Percentiles rank a stretch among this genome's conserved stretches.
Conservation (phyloP, 2,329 filamentous ascomycete genomes). For the Aspergillus sp. region DNA sequence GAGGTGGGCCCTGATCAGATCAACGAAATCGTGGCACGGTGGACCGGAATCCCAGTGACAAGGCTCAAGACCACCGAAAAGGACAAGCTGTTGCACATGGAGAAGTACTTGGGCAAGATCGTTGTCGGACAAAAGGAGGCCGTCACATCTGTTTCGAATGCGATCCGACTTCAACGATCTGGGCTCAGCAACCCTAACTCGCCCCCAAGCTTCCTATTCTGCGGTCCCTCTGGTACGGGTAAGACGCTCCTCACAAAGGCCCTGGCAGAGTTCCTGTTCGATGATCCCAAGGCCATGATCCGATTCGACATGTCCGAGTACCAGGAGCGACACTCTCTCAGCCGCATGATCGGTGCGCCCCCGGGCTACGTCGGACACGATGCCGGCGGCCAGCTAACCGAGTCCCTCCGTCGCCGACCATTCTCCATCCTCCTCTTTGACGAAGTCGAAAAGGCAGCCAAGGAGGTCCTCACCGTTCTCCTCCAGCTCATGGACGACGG, state of each 20-base stretch:
- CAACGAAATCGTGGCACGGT: slow-evolving; percentile 95
- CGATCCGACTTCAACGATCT: slow-evolving; percentile 92
- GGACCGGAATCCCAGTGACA: slow-evolving; percentile 98
- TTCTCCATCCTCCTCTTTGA: slow-evolving; percentile 99
- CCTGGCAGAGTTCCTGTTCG: slow-evolving; percentile 95
- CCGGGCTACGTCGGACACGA: slow-evolving; percentile 98
- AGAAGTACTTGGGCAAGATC: slow-evolving; percentile 78
- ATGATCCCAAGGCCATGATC: slow-evolving; percentile 96
- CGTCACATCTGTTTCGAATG: slow-evolving; percentile 89
- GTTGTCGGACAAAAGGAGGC: slow-evolving; percentile 96
- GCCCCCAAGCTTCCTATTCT: slow-evolving; percentile 97
- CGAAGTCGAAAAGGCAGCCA: slow-evolving; percentile 97
- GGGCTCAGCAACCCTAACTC: slow-evolving; percentile 95
- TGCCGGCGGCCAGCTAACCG: slow-evolving; percentile 91
- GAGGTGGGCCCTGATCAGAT: slow-evolving; percentile 96
- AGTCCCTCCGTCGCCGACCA: slow-evolving; percentile 87
- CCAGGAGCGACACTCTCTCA: slow-evolving; percentile 93
- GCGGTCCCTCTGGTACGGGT: slow-evolving; percentile 95
- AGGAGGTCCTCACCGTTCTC: slow-evolving; percentile 94
- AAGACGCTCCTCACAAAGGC: slow-evolving; percentile 98
- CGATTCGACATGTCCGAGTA: slow-evolving; percentile 99
- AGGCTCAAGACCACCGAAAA: slow-evolving; percentile 93
- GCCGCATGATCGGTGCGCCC: slow-evolving; percentile 96
- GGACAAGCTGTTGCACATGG: slow-evolving; percentile 98
- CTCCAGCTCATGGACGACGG: slow-evolving; percentile 99